A percentile compares a stretch with the other conserved stretches of the same genome.
These are phyloP conservation scores for Termitomyces sp. DNA, from an alignment of 768 basidiomycete species.

Conservation along the genomic window DNA sequence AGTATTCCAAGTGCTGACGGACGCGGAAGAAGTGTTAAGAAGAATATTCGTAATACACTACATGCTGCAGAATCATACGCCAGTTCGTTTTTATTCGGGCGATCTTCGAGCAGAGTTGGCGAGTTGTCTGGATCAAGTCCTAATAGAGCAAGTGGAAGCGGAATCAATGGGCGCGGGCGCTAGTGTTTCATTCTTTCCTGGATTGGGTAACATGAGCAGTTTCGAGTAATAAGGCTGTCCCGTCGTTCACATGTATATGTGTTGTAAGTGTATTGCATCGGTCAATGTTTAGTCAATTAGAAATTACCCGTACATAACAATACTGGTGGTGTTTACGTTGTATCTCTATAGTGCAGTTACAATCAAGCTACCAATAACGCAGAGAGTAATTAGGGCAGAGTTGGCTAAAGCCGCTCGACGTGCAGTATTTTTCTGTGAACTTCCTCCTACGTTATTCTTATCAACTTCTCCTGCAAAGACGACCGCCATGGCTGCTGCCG, in stretches of 20 bases:
- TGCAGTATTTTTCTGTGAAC: background rate
- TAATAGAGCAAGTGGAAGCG: conserved; percentile 8
- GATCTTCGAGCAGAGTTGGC: conserved; percentile 24
- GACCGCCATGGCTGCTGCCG: conserved; percentile 44
- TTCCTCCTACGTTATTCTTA: background rate
- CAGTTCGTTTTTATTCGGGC: conserved; percentile 61
- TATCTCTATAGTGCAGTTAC: background rate
- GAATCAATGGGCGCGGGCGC: conserved; percentile 6
- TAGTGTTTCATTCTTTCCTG: conserved; percentile 1
- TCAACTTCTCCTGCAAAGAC: conserved; percentile 27
- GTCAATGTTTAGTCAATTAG: background rate
- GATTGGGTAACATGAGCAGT: background rate
- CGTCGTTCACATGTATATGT: background rate
- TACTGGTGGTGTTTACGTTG: background rate
- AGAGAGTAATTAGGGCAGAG: background rate
- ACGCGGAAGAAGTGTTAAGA: conserved; percentile 57
- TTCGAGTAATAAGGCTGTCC: background rate
- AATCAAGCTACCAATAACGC: background rate
- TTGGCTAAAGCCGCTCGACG: background rate
- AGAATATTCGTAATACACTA: conserved; percentile 62
- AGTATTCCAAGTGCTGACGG: conserved; percentile 29
- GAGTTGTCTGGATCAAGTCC: conserved; percentile 12
- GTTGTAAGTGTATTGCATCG: background rate
- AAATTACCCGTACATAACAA: background rate
- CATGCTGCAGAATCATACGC: conserved; percentile 70